These are phyloP conservation scores for Pistacia integerrima DNA, from an alignment of 345 rosid species.

Conservation along the genomic window DNA sequence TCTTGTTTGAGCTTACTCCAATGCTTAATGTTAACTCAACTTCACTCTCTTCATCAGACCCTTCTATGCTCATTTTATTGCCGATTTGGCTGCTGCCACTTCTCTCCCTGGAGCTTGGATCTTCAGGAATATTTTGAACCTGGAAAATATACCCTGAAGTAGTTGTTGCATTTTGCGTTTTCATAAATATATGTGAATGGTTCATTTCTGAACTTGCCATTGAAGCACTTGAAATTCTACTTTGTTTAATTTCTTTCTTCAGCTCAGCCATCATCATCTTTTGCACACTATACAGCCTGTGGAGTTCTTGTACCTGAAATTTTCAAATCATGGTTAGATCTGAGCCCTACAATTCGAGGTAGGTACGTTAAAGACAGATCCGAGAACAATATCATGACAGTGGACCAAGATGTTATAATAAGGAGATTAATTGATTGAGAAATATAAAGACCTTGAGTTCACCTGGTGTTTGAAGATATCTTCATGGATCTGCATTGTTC, in stretches of 20 bases:
- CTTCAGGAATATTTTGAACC: constrained; percentile 22
- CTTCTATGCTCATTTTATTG: constrained; percentile 21
- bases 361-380: too few species aligned
- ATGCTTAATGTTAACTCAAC: constrained; percentile 75
- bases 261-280: constrained; percentile 64
- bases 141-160: constrained; percentile 19
- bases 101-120: constrained; percentile 47
- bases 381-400: too few species aligned
- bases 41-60: constrained; percentile 45
- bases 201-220: constrained; percentile 21
- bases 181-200: constrained; percentile 18
- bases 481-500: constrained; percentile 86
- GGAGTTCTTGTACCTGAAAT: constrained; percentile 83
- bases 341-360: too few species aligned
- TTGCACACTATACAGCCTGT: constrained; percentile 70
- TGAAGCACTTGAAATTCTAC: constrained; percentile 28
- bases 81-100: constrained; percentile 43
- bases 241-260: constrained; percentile 46
- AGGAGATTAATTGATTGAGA: too few species aligned
- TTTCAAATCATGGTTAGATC: background rate
- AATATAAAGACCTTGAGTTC: background rate
- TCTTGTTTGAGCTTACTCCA: constrained; percentile 45
- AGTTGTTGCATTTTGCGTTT: constrained; percentile 24
- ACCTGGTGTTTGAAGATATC: constrained; percentile 78
- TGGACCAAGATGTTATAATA: too few species aligned